phyloP scores from a whole-genome alignment of 2,329 filamentous ascomycete genomes.

The Endocalyx cinctus region DNA sequence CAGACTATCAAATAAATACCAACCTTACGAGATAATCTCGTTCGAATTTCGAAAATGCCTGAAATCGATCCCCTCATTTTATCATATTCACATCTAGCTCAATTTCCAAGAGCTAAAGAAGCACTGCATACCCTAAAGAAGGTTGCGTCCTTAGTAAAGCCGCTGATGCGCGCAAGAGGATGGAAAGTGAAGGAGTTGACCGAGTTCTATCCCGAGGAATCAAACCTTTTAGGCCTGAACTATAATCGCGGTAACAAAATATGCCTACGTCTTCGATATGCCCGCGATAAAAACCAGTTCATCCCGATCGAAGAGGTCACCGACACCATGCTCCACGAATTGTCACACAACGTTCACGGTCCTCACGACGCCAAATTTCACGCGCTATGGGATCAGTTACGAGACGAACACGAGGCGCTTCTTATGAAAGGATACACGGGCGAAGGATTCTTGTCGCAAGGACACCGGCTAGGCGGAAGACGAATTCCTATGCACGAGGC shows the following conservation, averaged over 20 bases:
- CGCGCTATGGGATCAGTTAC: slow-evolving; percentile 81
- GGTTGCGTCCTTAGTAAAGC: slow-evolving; percentile 84
- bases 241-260: slow-evolving; percentile 73
- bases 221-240: slow-evolving; percentile 73
- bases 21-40: too few relatives aligned
- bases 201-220: slow-evolving; percentile 78
- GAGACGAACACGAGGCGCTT: slow-evolving; percentile 77
- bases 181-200: slow-evolving; percentile 77
- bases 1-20: too few relatives aligned
- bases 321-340: slow-evolving; percentile 92
- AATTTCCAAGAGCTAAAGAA: slow-evolving; percentile 43
- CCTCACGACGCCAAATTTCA: slow-evolving; percentile 82
- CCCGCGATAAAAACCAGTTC: slow-evolving; percentile 71
- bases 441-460: slow-evolving; percentile 77
- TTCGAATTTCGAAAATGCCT: slow-evolving; percentile 30
- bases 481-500: slow-evolving; percentile 68
- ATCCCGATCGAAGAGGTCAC: slow-evolving; percentile 73
- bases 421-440: slow-evolving; percentile 81
- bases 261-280: slow-evolving; percentile 74
- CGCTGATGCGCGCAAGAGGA: slow-evolving; percentile 81
- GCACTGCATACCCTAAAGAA: slow-evolving; percentile 64
- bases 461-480: slow-evolving; percentile 66
- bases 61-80: slow-evolving; percentile 42
- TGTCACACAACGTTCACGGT: slow-evolving; percentile 81
- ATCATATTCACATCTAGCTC: slow-evolving; percentile 45